These are phyloP conservation scores for Globisporangium cederbergense DNA, from an alignment of 352 stramenopile genomes.

Conservation along the genomic window DNA sequence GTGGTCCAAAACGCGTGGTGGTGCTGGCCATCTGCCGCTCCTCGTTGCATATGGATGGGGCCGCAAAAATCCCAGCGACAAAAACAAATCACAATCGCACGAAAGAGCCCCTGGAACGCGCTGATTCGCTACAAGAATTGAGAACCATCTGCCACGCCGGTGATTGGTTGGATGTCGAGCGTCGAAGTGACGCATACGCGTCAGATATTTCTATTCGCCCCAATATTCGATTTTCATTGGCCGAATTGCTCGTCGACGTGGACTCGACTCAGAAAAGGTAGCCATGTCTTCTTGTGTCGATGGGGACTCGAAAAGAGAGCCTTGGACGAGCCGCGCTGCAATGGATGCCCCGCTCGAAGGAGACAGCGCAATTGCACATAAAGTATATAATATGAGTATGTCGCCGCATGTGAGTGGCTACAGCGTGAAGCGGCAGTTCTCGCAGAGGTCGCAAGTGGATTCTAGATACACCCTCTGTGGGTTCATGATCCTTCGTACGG, in stretches of 20 bases:
- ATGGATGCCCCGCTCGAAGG: no score
- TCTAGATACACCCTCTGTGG: no score
- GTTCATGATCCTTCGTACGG: no score
- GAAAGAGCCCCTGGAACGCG: constrained; percentile 1
- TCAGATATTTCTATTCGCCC: constrained; percentile 1
- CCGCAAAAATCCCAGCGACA: neutral
- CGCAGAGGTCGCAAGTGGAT: no score
- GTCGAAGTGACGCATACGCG: neutral
- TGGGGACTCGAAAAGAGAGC: neutral
- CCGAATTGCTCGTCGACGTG: constrained; percentile 5
- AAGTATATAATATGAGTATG: no score
- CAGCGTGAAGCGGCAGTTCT: no score
- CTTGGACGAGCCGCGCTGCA: neutral
- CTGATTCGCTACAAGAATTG: neutral
- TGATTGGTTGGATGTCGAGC: constrained; percentile 1
- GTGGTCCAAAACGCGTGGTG: no score
- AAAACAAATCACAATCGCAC: neutral
- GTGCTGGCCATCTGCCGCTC: neutral
- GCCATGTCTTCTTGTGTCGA: neutral
- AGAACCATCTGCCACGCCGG: neutral
- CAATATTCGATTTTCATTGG: constrained; percentile 3
- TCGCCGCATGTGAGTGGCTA: no score
- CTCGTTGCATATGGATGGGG: neutral
- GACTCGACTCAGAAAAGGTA: constrained; percentile 13
- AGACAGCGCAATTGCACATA: no score